These are phyloP conservation scores for Penicillium soppii DNA, from an alignment of 495 filamentous ascomycete species.

Conservation along the genomic window DNA sequence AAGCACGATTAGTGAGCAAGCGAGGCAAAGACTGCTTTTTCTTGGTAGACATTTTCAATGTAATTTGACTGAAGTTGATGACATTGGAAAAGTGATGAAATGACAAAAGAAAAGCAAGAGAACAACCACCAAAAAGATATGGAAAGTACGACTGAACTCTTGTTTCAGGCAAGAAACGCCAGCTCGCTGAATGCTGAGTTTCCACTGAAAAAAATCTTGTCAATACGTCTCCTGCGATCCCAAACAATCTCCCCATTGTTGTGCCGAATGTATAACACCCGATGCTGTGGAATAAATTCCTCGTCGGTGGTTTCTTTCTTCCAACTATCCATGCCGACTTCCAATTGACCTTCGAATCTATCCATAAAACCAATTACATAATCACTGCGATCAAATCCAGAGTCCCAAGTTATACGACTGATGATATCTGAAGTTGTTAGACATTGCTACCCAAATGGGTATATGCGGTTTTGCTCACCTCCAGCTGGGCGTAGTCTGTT, in stretches of 20 bases:
- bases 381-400: constrained; percentile 55
- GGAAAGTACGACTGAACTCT: constrained; percentile 8
- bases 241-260: constrained; percentile 51
- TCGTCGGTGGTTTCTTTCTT: constrained; percentile 76
- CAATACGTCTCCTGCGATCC: constrained; percentile 56
- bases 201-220: constrained; percentile 59
- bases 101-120: too few species aligned
- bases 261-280: constrained; percentile 70
- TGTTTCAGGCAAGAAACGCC: constrained; percentile 27
- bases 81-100: too few species aligned
- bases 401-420: constrained; percentile 72
- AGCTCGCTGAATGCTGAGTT: constrained; percentile 39
- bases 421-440: constrained; percentile 57
- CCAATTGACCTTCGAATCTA: constrained; percentile 64
- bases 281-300: constrained; percentile 82
- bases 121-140: too few species aligned
- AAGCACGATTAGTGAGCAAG: constrained; percentile 11
- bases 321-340: constrained; percentile 65
- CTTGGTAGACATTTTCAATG: not conserved
- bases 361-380: constrained; percentile 77
- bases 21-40: constrained; percentile 18
- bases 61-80: too few species aligned
- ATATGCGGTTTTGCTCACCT: not conserved
- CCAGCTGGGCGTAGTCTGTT: constrained; percentile 13
- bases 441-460: not conserved